Evolutionary conservation across 2,329 filamentous ascomycete genomes (phyloP), one percentile per base, ranked within the genome.

Genomic region (Pseudogymnoascus sp.): DNA sequence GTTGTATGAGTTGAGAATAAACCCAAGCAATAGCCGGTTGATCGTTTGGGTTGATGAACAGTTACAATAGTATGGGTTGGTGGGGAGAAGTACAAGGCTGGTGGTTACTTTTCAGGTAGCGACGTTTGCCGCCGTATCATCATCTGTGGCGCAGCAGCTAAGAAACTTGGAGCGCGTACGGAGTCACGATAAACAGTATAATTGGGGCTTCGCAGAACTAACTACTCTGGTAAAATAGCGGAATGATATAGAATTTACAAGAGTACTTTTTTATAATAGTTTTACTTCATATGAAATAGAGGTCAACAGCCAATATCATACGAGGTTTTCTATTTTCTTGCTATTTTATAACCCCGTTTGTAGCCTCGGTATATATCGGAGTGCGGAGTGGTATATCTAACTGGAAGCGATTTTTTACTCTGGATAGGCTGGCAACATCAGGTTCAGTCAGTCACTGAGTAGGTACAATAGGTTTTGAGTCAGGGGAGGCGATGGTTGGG

Each of bases 11-110:
- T 53, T 31, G 46, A 53, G 8, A 31, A 31, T 53, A 53, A 31
- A 22, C 46, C 26, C 26, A 53, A 53, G 26, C 26, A 19, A 53
- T 33, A 53, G 46, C 26, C 2, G n/a, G 46, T 53, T 53, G 46
- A 53, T 53, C 26, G 26, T 53, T 53, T 31, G 46, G 8, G 46
- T 53, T 31, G 46, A 31, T 31, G 46, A 53, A 53, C 46, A 31
- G 24, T 19, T 50, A n/a, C 24, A 31, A 31, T 53, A 12, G 46
- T 31, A 31, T 53, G 14, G 46, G 46, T 53, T 53, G 46, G 46
- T 53, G 46, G 46, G 46, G 46, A 53, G 46, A 53, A 53, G 46
- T 53, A 31, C 46, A 53, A 53, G 46, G 46, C 46, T 53, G 46
- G 43, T 46, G 41, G 43, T 53, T 31, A 53, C 46, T 53, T 53